Evolutionary conservation across 768 basidiomycete species (phyloP), one percentile per base, ranked within the genome.

Genomic region (Rhizopogon vulgaris): DNA sequence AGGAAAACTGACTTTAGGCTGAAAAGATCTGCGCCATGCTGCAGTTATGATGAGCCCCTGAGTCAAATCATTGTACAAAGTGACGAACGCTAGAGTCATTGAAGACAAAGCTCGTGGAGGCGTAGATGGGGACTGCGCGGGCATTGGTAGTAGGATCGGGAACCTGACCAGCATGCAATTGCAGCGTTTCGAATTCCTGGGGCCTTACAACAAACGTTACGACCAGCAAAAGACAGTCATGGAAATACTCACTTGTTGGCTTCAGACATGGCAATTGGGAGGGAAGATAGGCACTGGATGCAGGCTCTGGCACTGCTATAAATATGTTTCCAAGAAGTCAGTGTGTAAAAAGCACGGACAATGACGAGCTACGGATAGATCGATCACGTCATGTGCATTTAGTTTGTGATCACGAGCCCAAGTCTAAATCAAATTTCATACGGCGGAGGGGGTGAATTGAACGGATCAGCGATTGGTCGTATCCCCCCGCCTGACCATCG

Each of bases 81-180:
- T 2, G 7, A 56, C 63, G 54, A 53, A 75, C 81, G 61, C 74
- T 70, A 17, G 74, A 77, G 53, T 80, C 67, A 41, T 83, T 75
- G 67, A 83, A 83, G 32, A 78, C 76, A 52, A 77, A 84, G 39
- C 75, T 75, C 2, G 80, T 75, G 15, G 75, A 66, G 14, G 80
- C 73, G 42, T 83, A 84, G 59, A 85, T 85, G 0, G 84, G 83
- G 2, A 78, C 78, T 1, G 84, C 84, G 10, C 82, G 74, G 1
- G 83, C 79, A 38, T 79, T 79, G 10, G 80, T 80, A 4, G 78
- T 62, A 0, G 77, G 69, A 58, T 82, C 81, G 1, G 72, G 69
- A 3, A 65, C 65, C 49, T 81, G 78, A 2, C 83, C 84, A 4
- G 80, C 83, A 53, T 85, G 83, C 12, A 85, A 68, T 65, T 84